Evolutionary conservation across 371 early-diverging fungal species (phyloP), one percentile per base, ranked within the genome.

Genomic region (Syncephalastrum monosporum): DNA sequence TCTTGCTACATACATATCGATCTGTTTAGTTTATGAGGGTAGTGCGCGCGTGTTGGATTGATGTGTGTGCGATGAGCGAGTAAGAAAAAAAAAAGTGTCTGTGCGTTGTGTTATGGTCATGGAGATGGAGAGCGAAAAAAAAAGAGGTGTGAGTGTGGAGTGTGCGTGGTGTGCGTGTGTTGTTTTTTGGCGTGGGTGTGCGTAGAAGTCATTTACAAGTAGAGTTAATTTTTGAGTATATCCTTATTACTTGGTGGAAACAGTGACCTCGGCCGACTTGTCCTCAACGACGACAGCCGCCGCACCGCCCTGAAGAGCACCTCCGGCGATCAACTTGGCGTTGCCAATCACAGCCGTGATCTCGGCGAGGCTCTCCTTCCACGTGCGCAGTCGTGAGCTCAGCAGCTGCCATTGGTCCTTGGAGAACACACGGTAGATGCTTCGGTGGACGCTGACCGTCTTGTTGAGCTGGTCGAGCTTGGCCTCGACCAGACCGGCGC

Each of bases 401-500:
- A 96, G 68, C 42, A 82, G 73, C 65, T 86, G 72, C 94, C 94
- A 96, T 74, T 96, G 89, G 12, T 82, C 83, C 47, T 75, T 75
- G 49, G 85, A 87, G 63, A 96, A 95, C n/a, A 82, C 83, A 50
- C 94, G 88, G 70, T 91, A 89, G 25, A 91, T 91, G 48, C 94
- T 86, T 49, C 95, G 87, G 68, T 88, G 91, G 50, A 81, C 74
- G 54, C 70, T 74, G 16, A 92, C 88, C 6, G 89, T 84, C 67
- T 86, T 83, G 67, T 85, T 82, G 25, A 95, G 79, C 78, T 96
- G 97, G 77, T 96, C 89, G 76, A 97, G 86, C 74, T 92, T 92
- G 63, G 93, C 96, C 69, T 95, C 94, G n/a, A 95, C 84, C 57
- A 97, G 80, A 47, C 93, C 93, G 38, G 92, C 88, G 27, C 95